Evolutionary conservation across 495 filamentous ascomycete genomes (phyloP).

Genomic region (Annulohypoxylon moriforme): DNA sequence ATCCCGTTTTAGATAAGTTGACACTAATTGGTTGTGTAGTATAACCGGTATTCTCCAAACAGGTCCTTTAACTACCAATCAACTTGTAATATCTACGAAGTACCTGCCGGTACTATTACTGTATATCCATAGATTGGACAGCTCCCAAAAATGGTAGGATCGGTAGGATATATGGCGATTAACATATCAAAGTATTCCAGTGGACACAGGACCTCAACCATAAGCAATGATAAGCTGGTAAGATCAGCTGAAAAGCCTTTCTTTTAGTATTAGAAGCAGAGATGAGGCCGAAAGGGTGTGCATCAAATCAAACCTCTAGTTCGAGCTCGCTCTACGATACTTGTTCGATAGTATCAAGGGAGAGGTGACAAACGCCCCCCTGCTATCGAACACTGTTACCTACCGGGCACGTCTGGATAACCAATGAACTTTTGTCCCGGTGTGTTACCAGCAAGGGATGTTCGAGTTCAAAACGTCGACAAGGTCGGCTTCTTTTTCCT

Average conservation of each 20-base stretch:
- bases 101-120: neutral
- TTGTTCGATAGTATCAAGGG: conserved; percentile 11
- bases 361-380: neutral
- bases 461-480: conserved; percentile 20
- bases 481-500: conserved; percentile 5
- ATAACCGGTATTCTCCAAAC: neutral
- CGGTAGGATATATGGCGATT: neutral
- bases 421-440: conserved; percentile 23
- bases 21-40: neutral
- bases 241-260: conserved; percentile 21
- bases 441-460: conserved; percentile 34
- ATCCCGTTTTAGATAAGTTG: conserved; percentile 4
- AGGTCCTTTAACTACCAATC: conserved; percentile 4
- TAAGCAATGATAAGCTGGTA: conserved; percentile 11
- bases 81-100: conserved; percentile 12
- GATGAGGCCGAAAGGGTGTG: neutral
- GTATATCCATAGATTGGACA: neutral
- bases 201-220: neutral
- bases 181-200: neutral
- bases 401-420: neutral
- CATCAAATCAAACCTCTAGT: conserved; percentile 13
- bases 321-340: conserved; percentile 22
- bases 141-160: conserved; percentile 1
- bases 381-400: conserved; percentile 14
- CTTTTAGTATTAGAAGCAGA: neutral